Evolutionary conservation across 495 filamentous ascomycete genomes (phyloP), one percentile per base, ranked within the genome.

Genomic region (Xylaria flabelliformis): DNA sequence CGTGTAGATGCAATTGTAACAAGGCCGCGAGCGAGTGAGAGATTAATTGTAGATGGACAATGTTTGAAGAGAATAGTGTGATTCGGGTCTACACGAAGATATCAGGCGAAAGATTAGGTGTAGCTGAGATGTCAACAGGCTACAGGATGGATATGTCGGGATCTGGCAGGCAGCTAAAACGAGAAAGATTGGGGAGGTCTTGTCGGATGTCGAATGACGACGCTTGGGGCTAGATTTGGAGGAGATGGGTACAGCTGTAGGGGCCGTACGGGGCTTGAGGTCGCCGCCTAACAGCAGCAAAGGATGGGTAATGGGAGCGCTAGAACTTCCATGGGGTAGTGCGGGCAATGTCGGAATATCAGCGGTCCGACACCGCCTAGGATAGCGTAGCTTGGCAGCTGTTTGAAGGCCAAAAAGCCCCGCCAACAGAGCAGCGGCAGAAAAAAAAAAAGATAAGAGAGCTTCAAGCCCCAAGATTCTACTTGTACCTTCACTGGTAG

Each of bases 201-300:
- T 70, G 72, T 74, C 75, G 65, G 74, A 75, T 77, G 73, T 73
- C 71, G 71, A 78, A 79, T 77, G 77, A 79, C 77, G 77, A 79
- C 75, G 75, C 69, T 61, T 48, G 59, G 34, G 61, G 46, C 34
- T 48, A 32, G 44, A 53, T 61, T 69, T 50, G 64, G 72, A 74
- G 75, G 69, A 73, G 70, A 55, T 59, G 51, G 74, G 62, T 62
- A 53, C 64, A 67, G 51, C n/a, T 70, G 59, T 62, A 62, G 59
- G 41, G 44, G n/a, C 41, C 3, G 13, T 24, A 56, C 53, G 6
- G 53, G 53, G 3, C 53, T 15, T 39, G 36, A 4, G 17, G 24
- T 53, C 50, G 50, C 50, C 50, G 50, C 50, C 50, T 53, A n/a
- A 64, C 61, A 64, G 58, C 15, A 44, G 39, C 61, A 15, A 46